Base-by-base conservation (phyloP, 176 grass and related monocot genomes). In the Lolium rigidum region DNA sequence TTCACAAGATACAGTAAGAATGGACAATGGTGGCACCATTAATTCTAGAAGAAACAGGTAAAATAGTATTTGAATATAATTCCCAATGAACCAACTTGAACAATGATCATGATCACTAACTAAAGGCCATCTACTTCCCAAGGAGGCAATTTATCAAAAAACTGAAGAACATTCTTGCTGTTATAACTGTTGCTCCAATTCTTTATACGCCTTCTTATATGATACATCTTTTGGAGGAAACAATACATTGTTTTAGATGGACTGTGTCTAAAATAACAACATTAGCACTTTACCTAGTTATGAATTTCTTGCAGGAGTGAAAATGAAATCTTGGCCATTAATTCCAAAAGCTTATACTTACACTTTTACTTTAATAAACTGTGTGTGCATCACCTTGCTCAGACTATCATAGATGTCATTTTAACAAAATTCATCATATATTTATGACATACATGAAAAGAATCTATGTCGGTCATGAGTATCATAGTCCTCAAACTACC, bases 41-140 rank as follows among this genome's bases (percentile, higher is more conserved):
- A 75, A 62, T 41, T 75, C 39, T 50, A 73, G 14, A 81, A 55
- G 81, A 72, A 55, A 84, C 44, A 7, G n/a, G 52, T 43, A 79
- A 28, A 61, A 17, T n/a, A 25, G 77, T 25, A 38, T 41, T 2
- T 22, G 18, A 38, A 28, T 49, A 74, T 15, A 74, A 74, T 74
- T 49, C 70, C 47, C 17, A 18, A 48, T 1, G 37, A 58, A 81
- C 47, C 64, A 57, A 72, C 56, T 89, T 49, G 2, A 64, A 49
- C 14, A 80, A 31, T 48, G 54, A 9, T 35, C 18, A 74, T 60
- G 5, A 59, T 83, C 16, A 31, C 10, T 58, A 57, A 51, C 24
- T 48, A 11, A 63, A 26, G 47, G 9, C 0, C 14, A 28, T 20
- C 5, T 15, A 43, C 16, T 39, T 66, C 15, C 25, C 47, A 14